Conservation (phyloP, 2,329 filamentous ascomycete species). For the Claviceps citrina region DNA sequence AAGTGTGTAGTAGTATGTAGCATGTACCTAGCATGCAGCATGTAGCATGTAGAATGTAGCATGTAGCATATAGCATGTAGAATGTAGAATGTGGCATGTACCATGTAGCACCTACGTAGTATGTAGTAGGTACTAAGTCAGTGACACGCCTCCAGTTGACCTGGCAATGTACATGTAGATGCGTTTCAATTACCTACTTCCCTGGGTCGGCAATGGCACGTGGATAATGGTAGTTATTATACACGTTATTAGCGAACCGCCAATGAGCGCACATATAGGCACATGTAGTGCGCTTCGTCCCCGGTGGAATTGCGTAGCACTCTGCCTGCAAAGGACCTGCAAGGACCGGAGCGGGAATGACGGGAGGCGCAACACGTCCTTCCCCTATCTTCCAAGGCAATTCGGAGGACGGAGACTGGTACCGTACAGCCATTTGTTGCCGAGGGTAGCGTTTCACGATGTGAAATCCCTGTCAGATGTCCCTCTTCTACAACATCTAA, state of each 20-base stretch:
- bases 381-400: not conserved
- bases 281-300: not conserved
- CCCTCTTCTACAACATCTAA: not conserved
- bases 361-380: not conserved
- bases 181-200: not conserved
- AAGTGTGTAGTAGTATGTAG: no score
- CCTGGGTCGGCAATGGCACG: no score
- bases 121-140: no score
- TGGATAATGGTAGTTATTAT: not conserved
- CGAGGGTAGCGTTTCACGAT: not conserved
- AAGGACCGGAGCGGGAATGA: constrained; percentile 2
- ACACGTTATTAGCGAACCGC: not conserved
- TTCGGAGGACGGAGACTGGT: not conserved
- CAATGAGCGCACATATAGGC: not conserved
- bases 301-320: not conserved
- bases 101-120: no score
- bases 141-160: constrained; percentile 1
- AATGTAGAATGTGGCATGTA: no score
- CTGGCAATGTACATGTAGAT: not conserved
- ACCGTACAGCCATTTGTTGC: not conserved
- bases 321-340: not conserved
- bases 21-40: no score
- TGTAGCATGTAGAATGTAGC: no score
- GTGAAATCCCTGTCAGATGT: not conserved
- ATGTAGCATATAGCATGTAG: no score